Evolutionary conservation across 768 basidiomycete genomes (phyloP).

Genomic region (Serendipita indica): DNA sequence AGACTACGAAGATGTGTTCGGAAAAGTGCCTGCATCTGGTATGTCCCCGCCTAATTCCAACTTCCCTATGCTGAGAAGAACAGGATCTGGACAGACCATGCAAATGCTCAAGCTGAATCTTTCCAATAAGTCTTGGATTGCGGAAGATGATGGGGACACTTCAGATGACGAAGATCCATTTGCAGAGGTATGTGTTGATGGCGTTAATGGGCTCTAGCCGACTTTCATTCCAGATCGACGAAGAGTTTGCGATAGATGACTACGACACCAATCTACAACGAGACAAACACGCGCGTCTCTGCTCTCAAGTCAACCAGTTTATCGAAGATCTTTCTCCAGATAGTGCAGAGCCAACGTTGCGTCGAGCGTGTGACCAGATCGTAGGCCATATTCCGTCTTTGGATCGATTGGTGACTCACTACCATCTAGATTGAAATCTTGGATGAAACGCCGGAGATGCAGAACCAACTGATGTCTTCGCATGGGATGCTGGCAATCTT

Average conservation of each 20-base stretch:
- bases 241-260: slow-evolving; percentile 83
- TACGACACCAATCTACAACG: slow-evolving; percentile 82
- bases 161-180: slow-evolving; percentile 93
- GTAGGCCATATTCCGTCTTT: slow-evolving; percentile 32
- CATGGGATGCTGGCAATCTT: slow-evolving; percentile 93
- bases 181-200: slow-evolving; percentile 47
- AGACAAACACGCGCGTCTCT: slow-evolving; percentile 84
- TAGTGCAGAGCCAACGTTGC: slow-evolving; percentile 66
- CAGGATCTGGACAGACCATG: slow-evolving; percentile 43
- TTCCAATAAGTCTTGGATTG: slow-evolving; percentile 82
- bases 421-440: slow-evolving; percentile 53
- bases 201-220: neutral
- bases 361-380: slow-evolving; percentile 76
- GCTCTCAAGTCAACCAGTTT: slow-evolving; percentile 62
- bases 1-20: slow-evolving; percentile 93
- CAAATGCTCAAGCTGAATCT: slow-evolving; percentile 73
- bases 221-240: slow-evolving; percentile 54
- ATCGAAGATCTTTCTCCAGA: slow-evolving; percentile 76
- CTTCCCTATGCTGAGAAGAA: slow-evolving; percentile 9
- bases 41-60: slow-evolving; percentile 7
- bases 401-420: slow-evolving; percentile 3
- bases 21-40: slow-evolving; percentile 55
- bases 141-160: slow-evolving; percentile 42
- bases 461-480: slow-evolving; percentile 71
- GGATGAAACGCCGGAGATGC: slow-evolving; percentile 70